phyloP scores from a whole-genome alignment of 2,329 filamentous ascomycete genomes.

The Microsporum ferrugineum region DNA sequence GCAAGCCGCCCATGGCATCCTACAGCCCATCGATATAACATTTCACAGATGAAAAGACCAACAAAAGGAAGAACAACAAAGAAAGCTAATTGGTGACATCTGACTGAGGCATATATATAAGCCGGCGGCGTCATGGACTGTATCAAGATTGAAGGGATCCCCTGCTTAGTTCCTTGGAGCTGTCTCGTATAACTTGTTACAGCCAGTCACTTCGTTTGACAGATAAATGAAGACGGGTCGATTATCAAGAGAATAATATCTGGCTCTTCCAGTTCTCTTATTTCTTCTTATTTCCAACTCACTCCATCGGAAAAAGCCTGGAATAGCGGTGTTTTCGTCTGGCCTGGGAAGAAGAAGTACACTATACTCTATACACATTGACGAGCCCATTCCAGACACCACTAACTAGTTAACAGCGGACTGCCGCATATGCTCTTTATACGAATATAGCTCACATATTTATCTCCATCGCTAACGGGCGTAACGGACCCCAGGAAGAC shows the following conservation, averaged over 20 bases:
- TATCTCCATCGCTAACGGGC: neutral
- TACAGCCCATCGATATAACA: neutral
- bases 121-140: neutral
- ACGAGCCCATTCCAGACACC: neutral
- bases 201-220: neutral
- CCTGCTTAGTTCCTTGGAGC: slow-evolving; percentile 1
- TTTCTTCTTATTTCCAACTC: neutral
- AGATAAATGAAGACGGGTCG: neutral
- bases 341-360: no score
- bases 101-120: neutral
- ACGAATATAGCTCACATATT: neutral
- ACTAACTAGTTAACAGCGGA: neutral
- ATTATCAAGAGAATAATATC: neutral
- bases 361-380: neutral
- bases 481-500: neutral
- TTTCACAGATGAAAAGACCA: neutral
- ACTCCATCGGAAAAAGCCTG: no score
- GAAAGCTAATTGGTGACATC: slow-evolving; percentile 1
- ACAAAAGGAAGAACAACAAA: slow-evolving; percentile 11
- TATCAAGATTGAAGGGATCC: neutral
- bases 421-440: neutral
- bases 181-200: neutral
- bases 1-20: neutral
- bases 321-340: no score
- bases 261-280: neutral